Evolutionary conservation across 768 basidiomycete species (phyloP).

Genomic region (Rhodotorula sphaerocarpa): DNA sequence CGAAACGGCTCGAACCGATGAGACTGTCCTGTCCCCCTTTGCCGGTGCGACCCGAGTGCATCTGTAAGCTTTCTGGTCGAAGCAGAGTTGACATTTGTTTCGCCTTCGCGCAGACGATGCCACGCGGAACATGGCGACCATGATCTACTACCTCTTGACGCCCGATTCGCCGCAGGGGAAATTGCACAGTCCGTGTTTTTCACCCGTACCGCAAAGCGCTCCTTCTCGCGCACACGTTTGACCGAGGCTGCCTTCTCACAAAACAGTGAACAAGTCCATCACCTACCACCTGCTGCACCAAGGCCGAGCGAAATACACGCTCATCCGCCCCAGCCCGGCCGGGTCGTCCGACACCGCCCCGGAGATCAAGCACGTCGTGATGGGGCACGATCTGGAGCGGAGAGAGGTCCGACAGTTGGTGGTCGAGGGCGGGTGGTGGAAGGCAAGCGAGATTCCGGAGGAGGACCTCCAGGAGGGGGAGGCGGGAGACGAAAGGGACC

Average conservation of each 20-base stretch:
- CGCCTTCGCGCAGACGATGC: conserved; percentile 39
- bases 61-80: too few species aligned
- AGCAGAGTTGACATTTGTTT: too few species aligned
- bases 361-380: conserved; percentile 46
- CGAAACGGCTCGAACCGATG: conserved; percentile 44
- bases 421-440: conserved; percentile 40
- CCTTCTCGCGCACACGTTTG: too few species aligned
- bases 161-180: conserved; percentile 38
- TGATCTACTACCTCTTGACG: conserved; percentile 52
- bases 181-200: neutral
- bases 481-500: conserved; percentile 26
- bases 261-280: conserved; percentile 30
- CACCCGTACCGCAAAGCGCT: neutral
- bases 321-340: conserved; percentile 43
- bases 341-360: conserved; percentile 39
- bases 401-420: conserved; percentile 45
- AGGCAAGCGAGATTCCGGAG: conserved; percentile 42
- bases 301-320: conserved; percentile 52
- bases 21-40: conserved; percentile 43
- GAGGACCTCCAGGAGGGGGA: conserved; percentile 39
- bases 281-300: conserved; percentile 53
- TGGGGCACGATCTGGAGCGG: conserved; percentile 47
- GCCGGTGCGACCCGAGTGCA: conserved; percentile 38
- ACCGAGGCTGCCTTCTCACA: neutral
- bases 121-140: conserved; percentile 43